A percentile compares a stretch with the other conserved stretches of the same genome.
Evolutionary conservation across 1,284 basidiomycete genomes (phyloP).

Genomic region (Papiliotrema fonsecae): DNA sequence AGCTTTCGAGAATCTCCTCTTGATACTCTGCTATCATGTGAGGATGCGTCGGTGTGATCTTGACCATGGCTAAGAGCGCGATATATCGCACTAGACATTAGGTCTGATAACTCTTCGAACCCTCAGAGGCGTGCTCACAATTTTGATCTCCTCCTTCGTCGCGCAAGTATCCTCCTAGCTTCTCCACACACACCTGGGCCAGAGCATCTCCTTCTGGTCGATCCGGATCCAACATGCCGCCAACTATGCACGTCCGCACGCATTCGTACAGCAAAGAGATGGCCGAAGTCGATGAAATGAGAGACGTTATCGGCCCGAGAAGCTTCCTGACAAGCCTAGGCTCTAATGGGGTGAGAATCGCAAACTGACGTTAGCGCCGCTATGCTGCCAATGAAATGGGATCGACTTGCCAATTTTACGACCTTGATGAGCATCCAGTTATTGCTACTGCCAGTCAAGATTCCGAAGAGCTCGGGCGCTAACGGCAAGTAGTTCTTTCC

Average conservation of each 20-base stretch:
- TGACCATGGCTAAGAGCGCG: constrained; percentile 86
- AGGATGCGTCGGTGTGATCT: constrained; percentile 90
- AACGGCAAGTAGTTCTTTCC: constrained; percentile 74
- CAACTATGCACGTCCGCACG: constrained; percentile 95
- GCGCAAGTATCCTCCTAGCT: constrained; percentile 84
- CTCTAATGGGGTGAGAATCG: constrained; percentile 82
- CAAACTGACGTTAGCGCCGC: constrained; percentile 61
- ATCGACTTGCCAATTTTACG: constrained; percentile 73
- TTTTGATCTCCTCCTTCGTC: constrained; percentile 84
- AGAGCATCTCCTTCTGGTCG: constrained; percentile 66
- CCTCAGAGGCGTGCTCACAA: constrained; percentile 53
- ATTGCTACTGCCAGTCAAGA: constrained; percentile 91
- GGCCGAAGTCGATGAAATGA: constrained; percentile 92
- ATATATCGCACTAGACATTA: constrained; percentile 81
- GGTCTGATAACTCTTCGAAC: too few species aligned
- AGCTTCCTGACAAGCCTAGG: constrained; percentile 90
- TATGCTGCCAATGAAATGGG: background rate
- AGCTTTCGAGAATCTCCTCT: constrained; percentile 80
- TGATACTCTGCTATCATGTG: constrained; percentile 88
- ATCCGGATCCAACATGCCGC: constrained; percentile 83
- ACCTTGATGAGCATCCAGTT: constrained; percentile 99
- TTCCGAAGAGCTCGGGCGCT: constrained; percentile 88
- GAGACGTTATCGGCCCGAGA: constrained; percentile 83
- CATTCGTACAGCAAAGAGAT: constrained; percentile 97
- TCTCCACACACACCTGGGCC: constrained; percentile 85